phyloP scores from a whole-genome alignment of 2,329 filamentous ascomycete genomes.

The Dothideomycetes sp. region DNA sequence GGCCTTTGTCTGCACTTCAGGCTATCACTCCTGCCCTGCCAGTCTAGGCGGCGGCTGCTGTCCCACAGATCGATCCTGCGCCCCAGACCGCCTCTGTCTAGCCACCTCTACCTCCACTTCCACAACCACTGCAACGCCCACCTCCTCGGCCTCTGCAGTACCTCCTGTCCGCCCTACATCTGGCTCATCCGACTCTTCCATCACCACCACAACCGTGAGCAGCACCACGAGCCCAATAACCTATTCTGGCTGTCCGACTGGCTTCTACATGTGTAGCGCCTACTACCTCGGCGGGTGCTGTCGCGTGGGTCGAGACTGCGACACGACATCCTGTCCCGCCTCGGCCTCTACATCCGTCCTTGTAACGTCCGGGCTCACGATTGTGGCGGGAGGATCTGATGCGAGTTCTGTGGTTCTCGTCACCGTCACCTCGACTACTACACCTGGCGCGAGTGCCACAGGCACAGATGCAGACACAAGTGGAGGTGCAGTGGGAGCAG shows the following conservation, averaged over 20 bases:
- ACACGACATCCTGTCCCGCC: constrained; percentile 65
- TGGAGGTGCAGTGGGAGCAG: too few species aligned
- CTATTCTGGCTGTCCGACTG: constrained; percentile 58
- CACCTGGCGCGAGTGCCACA: constrained; percentile 8
- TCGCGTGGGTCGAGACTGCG: constrained; percentile 75
- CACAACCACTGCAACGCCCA: constrained; percentile 12
- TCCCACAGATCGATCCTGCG: constrained; percentile 33
- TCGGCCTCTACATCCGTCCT: constrained; percentile 53
- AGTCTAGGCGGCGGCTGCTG: constrained; percentile 40
- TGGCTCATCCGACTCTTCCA: constrained; percentile 21
- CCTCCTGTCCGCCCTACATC: constrained; percentile 29
- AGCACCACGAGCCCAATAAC: constrained; percentile 11
- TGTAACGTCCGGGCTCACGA: constrained; percentile 52
- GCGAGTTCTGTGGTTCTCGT: too few species aligned
- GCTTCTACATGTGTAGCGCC: constrained; percentile 84
- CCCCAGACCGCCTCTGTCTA: constrained; percentile 24
- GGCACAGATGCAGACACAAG: constrained; percentile 25
- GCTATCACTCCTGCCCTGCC: constrained; percentile 34
- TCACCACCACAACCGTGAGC: constrained; percentile 12
- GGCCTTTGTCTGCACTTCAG: constrained; percentile 27
- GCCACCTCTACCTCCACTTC: constrained; percentile 14
- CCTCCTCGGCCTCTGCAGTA: constrained; percentile 3
- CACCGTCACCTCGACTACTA: constrained; percentile 5
- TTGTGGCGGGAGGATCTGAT: constrained; percentile 42
- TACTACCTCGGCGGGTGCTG: constrained; percentile 77